These are phyloP conservation scores for Biscogniauxia mediterranea DNA, from an alignment of 2,329 filamentous ascomycete species.

Conservation along the genomic window DNA sequence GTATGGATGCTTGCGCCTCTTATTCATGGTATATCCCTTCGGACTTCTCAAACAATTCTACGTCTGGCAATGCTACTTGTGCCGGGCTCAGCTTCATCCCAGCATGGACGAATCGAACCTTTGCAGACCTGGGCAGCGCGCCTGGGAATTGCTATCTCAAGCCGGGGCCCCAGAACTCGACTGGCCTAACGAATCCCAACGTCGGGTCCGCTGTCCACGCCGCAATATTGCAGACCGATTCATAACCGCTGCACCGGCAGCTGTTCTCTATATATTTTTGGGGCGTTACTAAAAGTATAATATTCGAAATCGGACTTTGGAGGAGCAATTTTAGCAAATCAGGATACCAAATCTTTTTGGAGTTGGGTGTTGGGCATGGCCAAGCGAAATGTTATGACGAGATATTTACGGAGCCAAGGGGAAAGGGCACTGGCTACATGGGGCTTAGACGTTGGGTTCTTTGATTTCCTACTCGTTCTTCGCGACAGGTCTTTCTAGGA, in stretches of 20 bases:
- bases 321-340: conserved; percentile 6
- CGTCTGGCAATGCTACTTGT: conserved; percentile 36
- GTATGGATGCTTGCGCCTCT: conserved; percentile 47
- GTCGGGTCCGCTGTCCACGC: conserved; percentile 38
- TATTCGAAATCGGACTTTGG: conserved; percentile 7
- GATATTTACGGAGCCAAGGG: not conserved
- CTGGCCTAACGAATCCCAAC: conserved; percentile 30
- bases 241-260: not conserved
- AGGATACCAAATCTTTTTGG: conserved; percentile 18
- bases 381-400: conserved; percentile 4
- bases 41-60: conserved; percentile 24
- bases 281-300: conserved; percentile 3
- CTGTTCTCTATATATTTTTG: conserved; percentile 7
- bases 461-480: not conserved
- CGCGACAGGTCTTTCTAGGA: not conserved
- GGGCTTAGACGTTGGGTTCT: not conserved
- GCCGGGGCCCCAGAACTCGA: conserved; percentile 35
- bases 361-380: conserved; percentile 13
- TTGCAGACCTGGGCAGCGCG: conserved; percentile 33
- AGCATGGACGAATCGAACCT: conserved; percentile 39
- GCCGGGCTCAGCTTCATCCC: conserved; percentile 42
- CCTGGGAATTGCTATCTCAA: conserved; percentile 48
- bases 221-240: conserved; percentile 30
- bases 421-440: too few species aligned
- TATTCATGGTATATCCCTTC: conserved; percentile 35